Evolutionary conservation across 2,329 filamentous ascomycete species (phyloP).

Genomic region (Coniochaeta ligniaria): DNA sequence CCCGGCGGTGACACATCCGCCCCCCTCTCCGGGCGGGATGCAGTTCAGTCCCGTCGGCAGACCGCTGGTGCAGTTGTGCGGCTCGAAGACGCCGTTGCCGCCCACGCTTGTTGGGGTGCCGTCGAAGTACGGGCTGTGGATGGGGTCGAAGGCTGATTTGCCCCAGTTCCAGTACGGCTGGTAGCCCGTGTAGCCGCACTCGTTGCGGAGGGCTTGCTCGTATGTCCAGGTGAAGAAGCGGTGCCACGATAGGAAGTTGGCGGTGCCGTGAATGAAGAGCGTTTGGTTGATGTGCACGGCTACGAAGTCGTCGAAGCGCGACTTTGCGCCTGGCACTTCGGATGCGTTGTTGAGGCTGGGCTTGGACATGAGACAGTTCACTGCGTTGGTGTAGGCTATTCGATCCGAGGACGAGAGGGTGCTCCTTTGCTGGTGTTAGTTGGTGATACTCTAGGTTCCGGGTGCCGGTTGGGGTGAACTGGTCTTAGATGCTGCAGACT

Average conservation of each 20-base stretch:
- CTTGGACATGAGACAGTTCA: slow-evolving; percentile 12
- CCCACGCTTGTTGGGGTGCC: slow-evolving; percentile 35
- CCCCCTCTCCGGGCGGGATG: slow-evolving; percentile 39
- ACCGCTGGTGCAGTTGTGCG: slow-evolving; percentile 18
- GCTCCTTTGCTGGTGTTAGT: slow-evolving; percentile 7
- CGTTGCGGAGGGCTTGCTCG: slow-evolving; percentile 20
- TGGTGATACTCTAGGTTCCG: not conserved
- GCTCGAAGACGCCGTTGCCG: slow-evolving; percentile 28
- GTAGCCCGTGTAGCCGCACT: slow-evolving; percentile 21
- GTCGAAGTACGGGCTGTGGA: slow-evolving; percentile 38
- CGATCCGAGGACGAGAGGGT: slow-evolving; percentile 9
- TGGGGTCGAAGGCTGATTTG: slow-evolving; percentile 29
- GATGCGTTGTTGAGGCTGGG: not conserved
- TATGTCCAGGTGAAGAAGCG: slow-evolving; percentile 21
- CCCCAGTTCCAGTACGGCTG: slow-evolving; percentile 37
- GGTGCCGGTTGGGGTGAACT: not conserved
- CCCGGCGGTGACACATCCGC: slow-evolving; percentile 42
- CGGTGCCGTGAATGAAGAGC: slow-evolving; percentile 11
- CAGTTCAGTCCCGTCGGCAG: slow-evolving; percentile 10
- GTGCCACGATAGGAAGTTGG: slow-evolving; percentile 22
- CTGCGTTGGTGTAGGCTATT: slow-evolving; percentile 13
- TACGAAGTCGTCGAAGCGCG: slow-evolving; percentile 21
- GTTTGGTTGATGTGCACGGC: slow-evolving; percentile 19
- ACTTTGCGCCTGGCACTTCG: slow-evolving; percentile 14
- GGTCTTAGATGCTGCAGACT: slow-evolving; percentile 3